phyloP scores from a whole-genome alignment of 306 rosid species.

The Cajanus cajan region DNA sequence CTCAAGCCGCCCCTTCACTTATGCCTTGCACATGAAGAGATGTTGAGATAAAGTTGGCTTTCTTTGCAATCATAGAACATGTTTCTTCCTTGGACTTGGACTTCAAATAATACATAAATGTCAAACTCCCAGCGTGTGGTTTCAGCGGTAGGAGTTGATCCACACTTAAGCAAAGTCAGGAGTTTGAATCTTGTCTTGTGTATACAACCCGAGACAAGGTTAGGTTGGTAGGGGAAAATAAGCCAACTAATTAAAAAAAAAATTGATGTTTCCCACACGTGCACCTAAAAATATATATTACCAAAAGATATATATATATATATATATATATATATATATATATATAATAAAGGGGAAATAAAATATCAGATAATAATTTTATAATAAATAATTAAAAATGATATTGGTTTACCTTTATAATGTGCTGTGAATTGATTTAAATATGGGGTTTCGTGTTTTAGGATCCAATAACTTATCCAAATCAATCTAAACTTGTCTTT shows the following conservation, averaged over 20 bases:
- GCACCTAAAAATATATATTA: too few relatives aligned
- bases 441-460: not conserved
- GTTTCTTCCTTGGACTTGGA: not conserved
- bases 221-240: not conserved
- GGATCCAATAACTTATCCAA: not conserved
- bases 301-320: too few relatives aligned
- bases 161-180: too few relatives aligned
- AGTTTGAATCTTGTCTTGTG: too few relatives aligned
- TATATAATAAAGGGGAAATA: too few relatives aligned
- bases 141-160: too few relatives aligned
- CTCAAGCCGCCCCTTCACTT: not conserved
- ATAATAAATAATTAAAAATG: too few relatives aligned
- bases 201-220: too few relatives aligned
- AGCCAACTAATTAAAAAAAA: not conserved
- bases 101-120: not conserved
- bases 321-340: too few relatives aligned
- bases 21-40: not conserved
- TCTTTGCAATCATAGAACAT: not conserved
- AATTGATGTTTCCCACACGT: not conserved
- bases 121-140: too few relatives aligned
- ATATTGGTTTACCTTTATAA: not conserved
- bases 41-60: not conserved
- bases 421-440: too few relatives aligned
- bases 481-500: not conserved
- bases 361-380: too few relatives aligned